phyloP scores from a whole-genome alignment of 2,329 filamentous ascomycete genomes.

The Fusarium scirpi region DNA sequence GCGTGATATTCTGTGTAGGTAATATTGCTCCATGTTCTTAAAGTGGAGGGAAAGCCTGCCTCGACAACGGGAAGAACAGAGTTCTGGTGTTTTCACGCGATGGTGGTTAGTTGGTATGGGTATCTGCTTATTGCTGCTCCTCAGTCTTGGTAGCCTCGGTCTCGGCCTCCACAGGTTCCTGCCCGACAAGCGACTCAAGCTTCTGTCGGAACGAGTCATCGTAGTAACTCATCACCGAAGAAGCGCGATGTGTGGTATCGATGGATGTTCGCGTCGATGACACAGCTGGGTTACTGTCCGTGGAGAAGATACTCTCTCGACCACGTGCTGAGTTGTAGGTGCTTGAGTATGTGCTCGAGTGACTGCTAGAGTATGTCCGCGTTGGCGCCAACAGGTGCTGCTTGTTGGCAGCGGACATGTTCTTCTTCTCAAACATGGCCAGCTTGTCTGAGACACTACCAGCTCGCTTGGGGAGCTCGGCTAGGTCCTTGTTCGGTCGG shows the following conservation, averaged over 20 bases:
- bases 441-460: slow-evolving; percentile 29
- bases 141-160: not conserved
- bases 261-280: slow-evolving; percentile 22
- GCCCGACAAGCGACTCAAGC: slow-evolving; percentile 23
- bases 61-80: slow-evolving; percentile 1
- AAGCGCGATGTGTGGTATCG: slow-evolving; percentile 10
- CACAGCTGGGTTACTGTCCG: slow-evolving; percentile 3
- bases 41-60: slow-evolving; percentile 10
- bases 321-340: slow-evolving; percentile 4
- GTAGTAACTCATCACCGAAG: slow-evolving; percentile 31
- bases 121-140: not conserved
- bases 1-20: slow-evolving; percentile 1
- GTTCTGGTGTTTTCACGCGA: slow-evolving; percentile 2
- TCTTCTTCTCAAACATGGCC: slow-evolving; percentile 31
- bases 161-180: slow-evolving; percentile 8
- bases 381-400: not conserved
- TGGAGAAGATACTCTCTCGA: slow-evolving; percentile 25
- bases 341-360: slow-evolving; percentile 1
- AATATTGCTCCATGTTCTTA: slow-evolving; percentile 3
- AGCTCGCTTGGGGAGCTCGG: slow-evolving; percentile 14
- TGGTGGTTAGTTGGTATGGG: not conserved
- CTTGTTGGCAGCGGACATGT: not conserved
- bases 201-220: slow-evolving; percentile 32
- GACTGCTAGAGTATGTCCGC: slow-evolving; percentile 18
- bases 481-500: slow-evolving; percentile 13